These are phyloP conservation scores for Chlorencoelia australis DNA, from an alignment of 2,329 filamentous ascomycete species.

Conservation along the genomic window DNA sequence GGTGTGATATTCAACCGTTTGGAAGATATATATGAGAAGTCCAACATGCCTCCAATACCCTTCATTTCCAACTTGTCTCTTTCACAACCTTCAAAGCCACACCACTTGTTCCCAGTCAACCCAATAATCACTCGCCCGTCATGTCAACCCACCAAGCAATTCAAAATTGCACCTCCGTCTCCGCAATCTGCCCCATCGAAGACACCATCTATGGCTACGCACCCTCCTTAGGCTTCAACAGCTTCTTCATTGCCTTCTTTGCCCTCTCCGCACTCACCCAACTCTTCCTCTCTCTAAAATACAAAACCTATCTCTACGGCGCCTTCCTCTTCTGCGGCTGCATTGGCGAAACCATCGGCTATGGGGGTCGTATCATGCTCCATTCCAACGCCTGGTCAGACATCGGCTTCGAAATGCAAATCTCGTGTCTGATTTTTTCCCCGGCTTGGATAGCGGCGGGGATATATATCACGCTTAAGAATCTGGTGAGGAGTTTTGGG, in stretches of 20 bases:
- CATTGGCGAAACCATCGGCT: conserved; percentile 45
- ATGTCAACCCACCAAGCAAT: too few species aligned
- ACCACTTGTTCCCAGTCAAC: too few species aligned
- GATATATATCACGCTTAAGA: conserved; percentile 48
- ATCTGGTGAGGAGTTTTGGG: conserved; percentile 15
- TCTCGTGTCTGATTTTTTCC: conserved; percentile 23
- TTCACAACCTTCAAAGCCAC: too few species aligned
- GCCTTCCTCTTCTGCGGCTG: conserved; percentile 35
- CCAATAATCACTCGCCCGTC: too few species aligned
- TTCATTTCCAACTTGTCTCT: too few species aligned
- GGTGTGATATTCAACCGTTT: too few species aligned
- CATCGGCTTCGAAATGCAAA: conserved; percentile 38
- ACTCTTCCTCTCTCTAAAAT: conserved; percentile 34
- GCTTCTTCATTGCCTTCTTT: conserved; percentile 43
- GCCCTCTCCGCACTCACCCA: conserved; percentile 34
- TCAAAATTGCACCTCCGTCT: conserved; percentile 19
- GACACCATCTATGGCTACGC: conserved; percentile 37
- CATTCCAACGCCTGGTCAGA: conserved; percentile 40
- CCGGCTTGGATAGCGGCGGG: conserved; percentile 46
- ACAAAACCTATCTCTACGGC: conserved; percentile 43
- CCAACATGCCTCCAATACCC: too few species aligned
- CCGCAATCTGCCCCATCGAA: conserved; percentile 24
- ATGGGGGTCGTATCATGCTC: conserved; percentile 43
- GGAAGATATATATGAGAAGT: too few species aligned
- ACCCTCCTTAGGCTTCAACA: conserved; percentile 43